phyloP scores from a whole-genome alignment of 352 stramenopile genomes.

The Phytophthora multivora region DNA sequence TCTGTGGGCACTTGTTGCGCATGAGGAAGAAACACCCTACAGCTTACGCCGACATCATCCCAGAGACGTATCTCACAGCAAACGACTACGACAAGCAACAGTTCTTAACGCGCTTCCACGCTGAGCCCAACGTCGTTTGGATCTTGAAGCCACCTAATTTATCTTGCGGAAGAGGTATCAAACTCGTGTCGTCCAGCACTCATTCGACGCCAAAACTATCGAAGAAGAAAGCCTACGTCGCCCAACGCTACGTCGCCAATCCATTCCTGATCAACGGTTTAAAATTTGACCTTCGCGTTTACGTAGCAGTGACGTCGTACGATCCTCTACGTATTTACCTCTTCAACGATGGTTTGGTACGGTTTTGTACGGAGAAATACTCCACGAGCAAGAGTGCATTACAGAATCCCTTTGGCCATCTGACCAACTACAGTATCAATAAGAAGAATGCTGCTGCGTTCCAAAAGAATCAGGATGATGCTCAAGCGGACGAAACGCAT shows the following conservation, averaged over 20 bases:
- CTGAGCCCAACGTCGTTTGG: slow-evolving; percentile 60
- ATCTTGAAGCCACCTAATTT: slow-evolving; percentile 82
- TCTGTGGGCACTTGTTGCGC: slow-evolving; percentile 65
- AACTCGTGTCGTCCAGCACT: slow-evolving; percentile 56
- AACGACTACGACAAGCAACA: slow-evolving; percentile 75
- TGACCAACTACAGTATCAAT: slow-evolving; percentile 95
- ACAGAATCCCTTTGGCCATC: slow-evolving; percentile 83
- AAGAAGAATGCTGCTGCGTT: slow-evolving; percentile 86
- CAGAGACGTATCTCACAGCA: slow-evolving; percentile 72
- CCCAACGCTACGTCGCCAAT: slow-evolving; percentile 73
- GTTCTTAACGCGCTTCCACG: slow-evolving; percentile 55
- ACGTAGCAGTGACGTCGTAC: slow-evolving; percentile 88
- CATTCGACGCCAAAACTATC: slow-evolving; percentile 53
- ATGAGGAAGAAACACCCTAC: slow-evolving; percentile 64
- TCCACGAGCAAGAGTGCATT: slow-evolving; percentile 66
- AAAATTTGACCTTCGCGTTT: slow-evolving; percentile 93
- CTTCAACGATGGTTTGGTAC: slow-evolving; percentile 86
- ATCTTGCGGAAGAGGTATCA: slow-evolving; percentile 81
- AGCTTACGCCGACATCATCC: slow-evolving; percentile 60
- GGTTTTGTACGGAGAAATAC: slow-evolving; percentile 88
- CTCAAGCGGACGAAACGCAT: slow-evolving; percentile 40
- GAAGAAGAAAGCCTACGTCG: slow-evolving; percentile 78
- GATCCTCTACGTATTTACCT: slow-evolving; percentile 88
- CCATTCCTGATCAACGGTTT: slow-evolving; percentile 89
- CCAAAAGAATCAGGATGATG: slow-evolving; percentile 70